These are phyloP conservation scores for Colletotrichum melonis DNA, from an alignment of 2,329 filamentous ascomycete species.

Conservation along the genomic window DNA sequence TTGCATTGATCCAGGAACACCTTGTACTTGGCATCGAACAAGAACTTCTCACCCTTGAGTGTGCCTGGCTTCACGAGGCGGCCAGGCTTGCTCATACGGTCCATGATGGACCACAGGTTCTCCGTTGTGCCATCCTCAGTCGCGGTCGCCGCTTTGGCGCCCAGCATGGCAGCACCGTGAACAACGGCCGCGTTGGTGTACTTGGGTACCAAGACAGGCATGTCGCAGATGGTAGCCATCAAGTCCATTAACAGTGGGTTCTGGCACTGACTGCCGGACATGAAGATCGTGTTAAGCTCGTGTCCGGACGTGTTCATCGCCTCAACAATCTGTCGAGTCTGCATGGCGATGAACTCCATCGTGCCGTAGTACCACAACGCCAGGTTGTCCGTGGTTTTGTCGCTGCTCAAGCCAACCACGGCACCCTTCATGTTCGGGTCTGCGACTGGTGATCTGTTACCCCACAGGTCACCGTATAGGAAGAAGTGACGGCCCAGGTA, in stretches of 20 bases:
- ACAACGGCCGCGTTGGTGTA: constrained; percentile 97
- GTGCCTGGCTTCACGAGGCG: constrained; percentile 81
- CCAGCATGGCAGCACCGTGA: constrained; percentile 98
- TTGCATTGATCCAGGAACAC: constrained; percentile 95
- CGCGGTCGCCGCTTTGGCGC: constrained; percentile 93
- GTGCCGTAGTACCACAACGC: constrained; percentile 94
- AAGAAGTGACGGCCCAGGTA: constrained; percentile 95
- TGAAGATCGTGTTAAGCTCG: constrained; percentile 92
- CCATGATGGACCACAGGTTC: constrained; percentile 96
- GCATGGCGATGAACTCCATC: constrained; percentile 97
- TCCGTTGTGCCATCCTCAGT: constrained; percentile 83
- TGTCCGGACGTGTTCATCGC: constrained; percentile 94
- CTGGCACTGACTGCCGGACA: constrained; percentile 98
- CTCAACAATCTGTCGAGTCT: constrained; percentile 95
- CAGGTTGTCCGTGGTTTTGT: constrained; percentile 87
- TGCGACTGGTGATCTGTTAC: constrained; percentile 93
- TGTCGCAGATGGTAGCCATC: constrained; percentile 88
- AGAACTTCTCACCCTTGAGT: constrained; percentile 78
- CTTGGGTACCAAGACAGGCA: constrained; percentile 92
- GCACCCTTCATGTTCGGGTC: constrained; percentile 94
- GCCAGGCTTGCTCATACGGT: constrained; percentile 94
- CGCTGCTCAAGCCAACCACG: constrained; percentile 86
- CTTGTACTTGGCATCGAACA: constrained; percentile 90
- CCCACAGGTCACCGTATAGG: constrained; percentile 98
- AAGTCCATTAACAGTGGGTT: constrained; percentile 93